These are phyloP conservation scores for Thuidium tamariscinum DNA, from an alignment of 225 moss, liverwort and hornwort species.

Conservation along the genomic window DNA sequence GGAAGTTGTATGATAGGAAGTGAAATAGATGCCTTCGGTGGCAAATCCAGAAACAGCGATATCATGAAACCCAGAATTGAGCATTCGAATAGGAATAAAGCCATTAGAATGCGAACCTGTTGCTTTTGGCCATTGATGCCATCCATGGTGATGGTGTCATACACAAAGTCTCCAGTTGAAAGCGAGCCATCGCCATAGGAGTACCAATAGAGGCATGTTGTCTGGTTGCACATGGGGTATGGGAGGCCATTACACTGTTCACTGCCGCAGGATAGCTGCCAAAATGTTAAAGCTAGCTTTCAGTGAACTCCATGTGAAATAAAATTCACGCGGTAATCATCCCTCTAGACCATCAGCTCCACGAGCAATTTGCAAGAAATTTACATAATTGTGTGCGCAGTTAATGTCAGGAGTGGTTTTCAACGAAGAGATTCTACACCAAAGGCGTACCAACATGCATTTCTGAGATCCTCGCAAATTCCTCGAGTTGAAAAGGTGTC, in stretches of 20 bases:
- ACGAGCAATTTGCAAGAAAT: background rate
- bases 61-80: background rate
- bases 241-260: conserved; percentile 39
- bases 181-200: conserved; percentile 53
- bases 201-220: conserved; percentile 49
- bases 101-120: background rate
- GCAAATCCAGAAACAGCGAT: background rate
- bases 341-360: background rate
- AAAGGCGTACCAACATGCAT: background rate
- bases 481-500: background rate
- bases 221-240: conserved; percentile 43
- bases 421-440: background rate
- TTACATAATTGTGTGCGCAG: no score
- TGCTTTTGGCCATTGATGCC: conserved; percentile 42
- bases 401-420: background rate
- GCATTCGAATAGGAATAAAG: background rate
- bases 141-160: conserved; percentile 48
- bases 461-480: background rate
- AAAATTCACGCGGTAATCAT: background rate
- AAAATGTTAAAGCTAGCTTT: background rate
- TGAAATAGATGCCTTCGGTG: background rate
- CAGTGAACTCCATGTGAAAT: background rate
- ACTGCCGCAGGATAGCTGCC: conserved; percentile 40
- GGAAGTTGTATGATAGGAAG: background rate
- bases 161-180: conserved; percentile 37